Conservation (phyloP, 2,329 filamentous ascomycete genomes). For the Fusarium sp. region DNA sequence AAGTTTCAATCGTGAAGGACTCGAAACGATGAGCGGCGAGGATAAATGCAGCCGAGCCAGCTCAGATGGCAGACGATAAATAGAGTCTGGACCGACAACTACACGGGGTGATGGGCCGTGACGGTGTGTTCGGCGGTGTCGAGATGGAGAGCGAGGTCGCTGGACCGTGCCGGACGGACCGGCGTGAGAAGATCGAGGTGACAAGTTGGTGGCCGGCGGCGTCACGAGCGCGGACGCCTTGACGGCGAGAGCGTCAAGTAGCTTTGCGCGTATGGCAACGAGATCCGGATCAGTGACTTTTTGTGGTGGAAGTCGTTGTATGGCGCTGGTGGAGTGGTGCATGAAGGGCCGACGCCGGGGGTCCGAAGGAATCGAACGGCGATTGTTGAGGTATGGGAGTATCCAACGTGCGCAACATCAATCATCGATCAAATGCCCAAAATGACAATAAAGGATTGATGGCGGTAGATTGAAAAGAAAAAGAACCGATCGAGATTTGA, state of each 20-base stretch:
- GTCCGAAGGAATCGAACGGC: slow-evolving; percentile 10
- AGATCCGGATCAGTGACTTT: slow-evolving; percentile 40
- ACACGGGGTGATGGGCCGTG: slow-evolving; percentile 50
- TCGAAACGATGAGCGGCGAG: slow-evolving; percentile 56
- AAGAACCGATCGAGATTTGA: slow-evolving; percentile 8
- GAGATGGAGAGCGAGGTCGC: slow-evolving; percentile 18
- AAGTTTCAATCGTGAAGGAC: slow-evolving; percentile 56
- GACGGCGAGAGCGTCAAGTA: slow-evolving; percentile 29
- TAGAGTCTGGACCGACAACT: slow-evolving; percentile 54
- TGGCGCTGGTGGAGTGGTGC: slow-evolving; percentile 13
- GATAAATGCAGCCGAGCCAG: slow-evolving; percentile 52
- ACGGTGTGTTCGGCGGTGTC: slow-evolving; percentile 5
- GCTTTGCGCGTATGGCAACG: slow-evolving; percentile 27
- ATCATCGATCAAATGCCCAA: slow-evolving; percentile 33
- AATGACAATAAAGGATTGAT: slow-evolving; percentile 15
- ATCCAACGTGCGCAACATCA: slow-evolving; percentile 23
- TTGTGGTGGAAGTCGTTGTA: slow-evolving; percentile 23
- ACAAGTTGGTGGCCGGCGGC: slow-evolving; percentile 38
- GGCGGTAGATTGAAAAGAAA: background rate
- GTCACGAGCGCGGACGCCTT: slow-evolving; percentile 38
- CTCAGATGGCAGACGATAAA: slow-evolving; percentile 54
- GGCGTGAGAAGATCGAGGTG: slow-evolving; percentile 23
- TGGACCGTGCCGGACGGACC: slow-evolving; percentile 7
- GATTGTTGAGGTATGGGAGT: background rate
- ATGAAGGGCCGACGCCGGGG: slow-evolving; percentile 35